Conservation (phyloP, 208 protist genomes). For the Crithidia brevicula region DNA sequence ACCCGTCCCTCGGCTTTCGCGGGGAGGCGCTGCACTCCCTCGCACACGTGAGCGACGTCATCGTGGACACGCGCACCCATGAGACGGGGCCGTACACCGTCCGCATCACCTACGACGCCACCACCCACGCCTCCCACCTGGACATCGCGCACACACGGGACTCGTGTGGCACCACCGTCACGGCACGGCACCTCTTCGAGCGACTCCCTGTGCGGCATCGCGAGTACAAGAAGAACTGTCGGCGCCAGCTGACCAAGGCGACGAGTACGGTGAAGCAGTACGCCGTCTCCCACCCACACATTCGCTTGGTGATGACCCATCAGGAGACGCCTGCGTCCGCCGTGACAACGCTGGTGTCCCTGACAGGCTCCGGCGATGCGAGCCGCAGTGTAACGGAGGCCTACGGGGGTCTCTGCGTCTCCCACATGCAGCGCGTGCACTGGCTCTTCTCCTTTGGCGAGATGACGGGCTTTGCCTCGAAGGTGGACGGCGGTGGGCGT, state of each 20-base stretch:
- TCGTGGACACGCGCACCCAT: slow-evolving; percentile 70
- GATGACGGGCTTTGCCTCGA: slow-evolving; percentile 71
- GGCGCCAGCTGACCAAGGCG: slow-evolving; percentile 64
- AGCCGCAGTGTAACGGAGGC: slow-evolving; percentile 73
- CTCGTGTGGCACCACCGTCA: slow-evolving; percentile 81
- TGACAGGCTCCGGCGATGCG: slow-evolving; percentile 69
- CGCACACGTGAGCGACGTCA: slow-evolving; percentile 77
- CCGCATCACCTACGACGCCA: slow-evolving; percentile 50
- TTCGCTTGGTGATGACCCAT: slow-evolving; percentile 72
- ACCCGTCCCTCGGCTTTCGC: slow-evolving; percentile 93
- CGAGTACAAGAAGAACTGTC: slow-evolving; percentile 86
- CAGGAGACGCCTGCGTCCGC: slow-evolving; percentile 48
- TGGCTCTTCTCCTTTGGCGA: slow-evolving; percentile 66
- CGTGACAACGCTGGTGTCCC: slow-evolving; percentile 63
- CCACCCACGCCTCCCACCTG: slow-evolving; percentile 26
- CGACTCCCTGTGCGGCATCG: slow-evolving; percentile 89
- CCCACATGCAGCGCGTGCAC: slow-evolving; percentile 55
- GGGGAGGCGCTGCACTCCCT: slow-evolving; percentile 97
- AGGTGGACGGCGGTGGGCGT: slow-evolving; percentile 53
- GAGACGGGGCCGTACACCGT: slow-evolving; percentile 41
- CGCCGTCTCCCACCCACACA: slow-evolving; percentile 79
- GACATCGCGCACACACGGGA: slow-evolving; percentile 23
- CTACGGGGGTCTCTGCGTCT: slow-evolving; percentile 76
- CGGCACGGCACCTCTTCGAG: slow-evolving; percentile 74
- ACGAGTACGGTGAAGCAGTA: slow-evolving; percentile 81